Percentiles rank a stretch among this genome's conserved stretches.
These are phyloP conservation scores for Lepidium africanum DNA, from an alignment of 345 rosid genomes.

Conservation along the genomic window DNA sequence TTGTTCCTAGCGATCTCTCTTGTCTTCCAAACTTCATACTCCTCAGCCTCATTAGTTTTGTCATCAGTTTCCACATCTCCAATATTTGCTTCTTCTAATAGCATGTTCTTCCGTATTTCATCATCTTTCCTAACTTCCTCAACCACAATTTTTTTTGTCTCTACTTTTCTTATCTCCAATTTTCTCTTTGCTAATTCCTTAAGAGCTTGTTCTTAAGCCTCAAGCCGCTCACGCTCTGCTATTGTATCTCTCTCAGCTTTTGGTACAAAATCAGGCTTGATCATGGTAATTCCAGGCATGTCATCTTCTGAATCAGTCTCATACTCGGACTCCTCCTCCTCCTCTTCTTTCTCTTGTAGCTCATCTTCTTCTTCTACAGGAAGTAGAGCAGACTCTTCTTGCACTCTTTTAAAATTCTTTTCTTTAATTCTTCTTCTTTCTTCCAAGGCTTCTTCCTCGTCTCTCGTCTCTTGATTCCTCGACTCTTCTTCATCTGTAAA, in stretches of 20 bases:
- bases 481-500: constrained; percentile 38
- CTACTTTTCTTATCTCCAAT: constrained; percentile 43
- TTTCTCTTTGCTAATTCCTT: constrained; percentile 45
- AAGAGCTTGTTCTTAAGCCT: constrained; percentile 44
- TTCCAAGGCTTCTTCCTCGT: constrained; percentile 45
- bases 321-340: constrained; percentile 51
- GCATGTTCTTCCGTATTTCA: constrained; percentile 40
- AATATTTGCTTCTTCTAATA: constrained; percentile 41
- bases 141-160: constrained; percentile 49
- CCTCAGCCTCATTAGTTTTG: constrained; percentile 53
- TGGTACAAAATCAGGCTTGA: constrained; percentile 49
- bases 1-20: constrained; percentile 57
- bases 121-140: constrained; percentile 52
- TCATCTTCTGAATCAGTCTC: constrained; percentile 61
- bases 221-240: constrained; percentile 47
- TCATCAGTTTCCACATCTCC: constrained; percentile 67
- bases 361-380: constrained; percentile 52
- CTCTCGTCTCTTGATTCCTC: constrained; percentile 36
- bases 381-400: constrained; percentile 38
- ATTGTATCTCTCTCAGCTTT: constrained; percentile 52
- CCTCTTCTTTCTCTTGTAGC: constrained; percentile 46
- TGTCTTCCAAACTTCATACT: constrained; percentile 56
- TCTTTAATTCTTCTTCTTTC: constrained; percentile 50
- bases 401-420: constrained; percentile 35
- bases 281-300: constrained; percentile 34